Conservation (phyloP, 2,329 filamentous ascomycete species). For the Paecilomyces sp. region DNA sequence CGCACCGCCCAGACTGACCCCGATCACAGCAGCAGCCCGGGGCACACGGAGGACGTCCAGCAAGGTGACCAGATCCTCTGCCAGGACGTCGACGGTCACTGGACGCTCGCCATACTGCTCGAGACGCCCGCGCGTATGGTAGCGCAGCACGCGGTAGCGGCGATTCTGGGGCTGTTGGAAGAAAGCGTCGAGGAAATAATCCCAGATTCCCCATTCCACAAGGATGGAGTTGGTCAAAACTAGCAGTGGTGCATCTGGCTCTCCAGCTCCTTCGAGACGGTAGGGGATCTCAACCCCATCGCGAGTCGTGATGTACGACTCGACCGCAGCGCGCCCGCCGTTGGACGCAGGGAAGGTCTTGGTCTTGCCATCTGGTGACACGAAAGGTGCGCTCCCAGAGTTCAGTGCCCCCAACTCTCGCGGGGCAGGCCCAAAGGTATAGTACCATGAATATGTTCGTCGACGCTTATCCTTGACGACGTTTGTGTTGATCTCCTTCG, state of each 20-base stretch:
- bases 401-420: conserved; percentile 57
- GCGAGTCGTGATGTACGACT: conserved; percentile 60
- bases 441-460: conserved; percentile 64
- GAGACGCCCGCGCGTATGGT: conserved; percentile 66
- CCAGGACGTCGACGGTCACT: conserved; percentile 34
- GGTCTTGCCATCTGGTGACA: conserved; percentile 49
- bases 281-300: conserved; percentile 67
- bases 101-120: conserved; percentile 31
- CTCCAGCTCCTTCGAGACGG: conserved; percentile 64
- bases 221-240: conserved; percentile 76
- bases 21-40: conserved; percentile 60
- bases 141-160: conserved; percentile 64
- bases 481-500: conserved; percentile 51
- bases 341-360: conserved; percentile 44
- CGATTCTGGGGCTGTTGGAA: conserved; percentile 47
- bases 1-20: conserved; percentile 75
- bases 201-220: conserved; percentile 74
- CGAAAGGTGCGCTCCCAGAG: conserved; percentile 44
- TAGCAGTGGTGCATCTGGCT: conserved; percentile 62
- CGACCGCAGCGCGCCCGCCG: conserved; percentile 45
- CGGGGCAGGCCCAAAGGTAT: conserved; percentile 69
- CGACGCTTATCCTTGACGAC: conserved; percentile 52
- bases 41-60: conserved; percentile 63
- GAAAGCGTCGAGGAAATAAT: conserved; percentile 60
- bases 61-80: conserved; percentile 57